Base-by-base conservation (phyloP, 192 early-diverging fungal genomes). In the Radiomyces spectabilis region DNA sequence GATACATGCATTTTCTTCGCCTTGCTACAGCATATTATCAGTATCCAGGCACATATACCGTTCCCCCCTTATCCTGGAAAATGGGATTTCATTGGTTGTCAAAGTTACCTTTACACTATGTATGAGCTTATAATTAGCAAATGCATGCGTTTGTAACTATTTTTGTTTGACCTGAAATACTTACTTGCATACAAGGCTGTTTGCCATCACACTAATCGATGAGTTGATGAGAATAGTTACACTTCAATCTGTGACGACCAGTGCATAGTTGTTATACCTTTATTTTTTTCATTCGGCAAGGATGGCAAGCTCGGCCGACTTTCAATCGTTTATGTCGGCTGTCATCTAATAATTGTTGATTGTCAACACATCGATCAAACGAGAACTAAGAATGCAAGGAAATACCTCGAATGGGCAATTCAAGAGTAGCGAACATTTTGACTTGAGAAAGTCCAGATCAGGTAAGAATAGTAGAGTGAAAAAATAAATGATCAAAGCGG, bases 131-230 rank as follows among this genome's bases (percentile, higher is more conserved):
- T 24, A 39, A 37, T 38, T n/a, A n/a, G n/a, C n/a, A n/a, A n/a
- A n/a, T n/a, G n/a, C n/a, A n/a, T n/a, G n/a, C n/a, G n/a, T n/a
- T n/a, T n/a, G n/a, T n/a, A n/a, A n/a, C n/a, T n/a, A n/a, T n/a
- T n/a, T n/a, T n/a, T n/a, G n/a, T n/a, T n/a, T n/a, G n/a, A n/a
- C n/a, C n/a, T n/a, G n/a, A n/a, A 38, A 32, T 30, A 30, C 24
- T 48, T 55, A 68, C 65, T 59, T 68, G 65, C 65, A 61, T 61
- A 46, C 65, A 68, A 16, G 65, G 65, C 16, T 61, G 65, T 41
- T 54, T 54, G n/a, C 65, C 65, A 57, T 68, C 65, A n/a, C 65
- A 68, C 65, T 68, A 51, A 2, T 22, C 9, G 12, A 32, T 51
- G 13, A 32, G n/a, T 32, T 10, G 27, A 32, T n/a, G 13, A 51